phyloP scores from a whole-genome alignment of 192 early-diverging fungal genomes.

The Coemansia sp. region DNA sequence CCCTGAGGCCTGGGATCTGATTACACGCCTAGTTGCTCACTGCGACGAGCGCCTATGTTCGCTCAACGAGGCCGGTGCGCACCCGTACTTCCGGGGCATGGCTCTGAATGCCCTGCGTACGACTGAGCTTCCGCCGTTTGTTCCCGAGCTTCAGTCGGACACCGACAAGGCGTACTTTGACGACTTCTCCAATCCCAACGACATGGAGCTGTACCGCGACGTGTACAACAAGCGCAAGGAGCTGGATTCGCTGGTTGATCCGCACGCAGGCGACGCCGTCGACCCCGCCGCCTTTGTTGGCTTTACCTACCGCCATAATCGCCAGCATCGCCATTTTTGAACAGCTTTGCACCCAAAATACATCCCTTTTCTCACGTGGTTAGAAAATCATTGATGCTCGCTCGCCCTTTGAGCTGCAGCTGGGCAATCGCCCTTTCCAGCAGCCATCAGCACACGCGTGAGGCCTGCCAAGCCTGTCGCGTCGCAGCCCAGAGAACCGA shows the following conservation, averaged over 20 bases:
- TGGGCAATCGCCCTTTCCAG: too few relatives aligned
- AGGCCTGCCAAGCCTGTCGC: too few relatives aligned
- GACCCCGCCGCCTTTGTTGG: slow-evolving; percentile 84
- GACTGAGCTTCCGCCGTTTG: slow-evolving; percentile 68
- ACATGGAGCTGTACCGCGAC: slow-evolving; percentile 61
- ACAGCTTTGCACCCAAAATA: too few relatives aligned
- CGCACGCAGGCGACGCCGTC: slow-evolving; percentile 46
- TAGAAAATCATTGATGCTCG: too few relatives aligned
- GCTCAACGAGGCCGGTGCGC: slow-evolving; percentile 56
- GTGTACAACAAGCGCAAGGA: slow-evolving; percentile 57
- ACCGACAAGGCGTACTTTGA: slow-evolving; percentile 86
- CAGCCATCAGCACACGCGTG: too few relatives aligned
- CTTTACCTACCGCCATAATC: slow-evolving; percentile 69
- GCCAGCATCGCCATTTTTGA: slow-evolving; percentile 38
- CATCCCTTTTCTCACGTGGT: too few relatives aligned
- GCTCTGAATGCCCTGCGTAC: slow-evolving; percentile 58
- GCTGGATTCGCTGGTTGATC: slow-evolving; percentile 40
- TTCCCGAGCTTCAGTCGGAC: slow-evolving; percentile 67
- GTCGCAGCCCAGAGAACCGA: too few relatives aligned
- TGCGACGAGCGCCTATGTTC: slow-evolving; percentile 54
- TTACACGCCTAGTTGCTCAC: slow-evolving; percentile 58
- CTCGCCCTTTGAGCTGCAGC: too few relatives aligned
- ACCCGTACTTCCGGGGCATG: slow-evolving; percentile 61
- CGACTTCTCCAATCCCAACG: slow-evolving; percentile 63
- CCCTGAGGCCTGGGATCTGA: slow-evolving; percentile 75